Conservation (phyloP, 106 monocot species). For the Allium sativum region DNA sequence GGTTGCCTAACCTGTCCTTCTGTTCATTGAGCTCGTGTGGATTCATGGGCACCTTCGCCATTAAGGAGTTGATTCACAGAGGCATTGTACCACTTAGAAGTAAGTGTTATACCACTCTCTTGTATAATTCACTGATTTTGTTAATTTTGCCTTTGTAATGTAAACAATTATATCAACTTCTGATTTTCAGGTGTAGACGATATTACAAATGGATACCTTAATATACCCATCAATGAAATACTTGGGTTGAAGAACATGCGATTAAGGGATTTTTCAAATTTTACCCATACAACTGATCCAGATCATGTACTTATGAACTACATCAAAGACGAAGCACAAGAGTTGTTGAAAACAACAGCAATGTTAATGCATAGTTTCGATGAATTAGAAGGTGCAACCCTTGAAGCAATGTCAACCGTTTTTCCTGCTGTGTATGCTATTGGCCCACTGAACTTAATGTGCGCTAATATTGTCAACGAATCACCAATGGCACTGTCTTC, state of each 20-base stretch:
- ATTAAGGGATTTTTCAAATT: constrained; percentile 34
- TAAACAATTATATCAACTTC: not conserved
- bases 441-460: constrained; percentile 26
- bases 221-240: constrained; percentile 29
- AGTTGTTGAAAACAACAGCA: constrained; percentile 11
- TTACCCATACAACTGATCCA: constrained; percentile 23
- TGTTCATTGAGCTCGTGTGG: constrained; percentile 17
- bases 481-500: not conserved
- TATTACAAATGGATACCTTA: constrained; percentile 31
- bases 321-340: not conserved
- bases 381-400: constrained; percentile 24
- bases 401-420: constrained; percentile 16
- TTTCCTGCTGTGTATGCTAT: constrained; percentile 32
- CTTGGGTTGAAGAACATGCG: constrained; percentile 34
- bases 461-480: constrained; percentile 4
- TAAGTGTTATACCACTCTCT: not conserved
- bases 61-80: not conserved
- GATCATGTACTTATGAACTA: constrained; percentile 22
- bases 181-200: constrained; percentile 15
- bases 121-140: not conserved
- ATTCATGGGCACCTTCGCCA: constrained; percentile 9
- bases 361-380: constrained; percentile 56
- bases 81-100: constrained; percentile 12
- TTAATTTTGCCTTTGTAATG: not conserved
- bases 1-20: constrained; percentile 9